phyloP scores from a whole-genome alignment of 495 filamentous ascomycete genomes.

The Aspergillus avenaceus region DNA sequence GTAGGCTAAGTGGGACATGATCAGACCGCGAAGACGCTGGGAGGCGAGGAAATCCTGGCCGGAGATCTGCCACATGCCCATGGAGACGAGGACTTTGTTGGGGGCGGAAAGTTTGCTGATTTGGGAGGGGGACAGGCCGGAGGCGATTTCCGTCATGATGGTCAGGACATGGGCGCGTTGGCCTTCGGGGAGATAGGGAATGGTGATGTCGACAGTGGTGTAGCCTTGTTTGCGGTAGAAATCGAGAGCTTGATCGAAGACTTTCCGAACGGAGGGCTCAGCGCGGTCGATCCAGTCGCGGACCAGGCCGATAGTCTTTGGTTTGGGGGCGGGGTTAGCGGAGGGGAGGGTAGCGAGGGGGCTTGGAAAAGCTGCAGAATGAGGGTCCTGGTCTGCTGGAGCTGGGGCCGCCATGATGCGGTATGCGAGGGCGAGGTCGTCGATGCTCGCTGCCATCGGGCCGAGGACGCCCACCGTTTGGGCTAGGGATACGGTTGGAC shows the following conservation, averaged over 20 bases:
- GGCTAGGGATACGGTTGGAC: slow-evolving; percentile 57
- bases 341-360: slow-evolving; percentile 28
- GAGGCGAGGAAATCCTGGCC: slow-evolving; percentile 68
- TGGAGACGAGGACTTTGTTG: slow-evolving; percentile 68
- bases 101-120: slow-evolving; percentile 56
- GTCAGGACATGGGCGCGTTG: slow-evolving; percentile 77
- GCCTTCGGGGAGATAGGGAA: slow-evolving; percentile 71
- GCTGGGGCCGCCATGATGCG: slow-evolving; percentile 70
- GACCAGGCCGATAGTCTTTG: slow-evolving; percentile 65
- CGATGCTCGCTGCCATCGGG: slow-evolving; percentile 71
- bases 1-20: slow-evolving; percentile 79
- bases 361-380: slow-evolving; percentile 46
- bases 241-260: slow-evolving; percentile 56
- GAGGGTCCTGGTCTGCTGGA: slow-evolving; percentile 43
- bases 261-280: slow-evolving; percentile 55
- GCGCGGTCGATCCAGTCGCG: slow-evolving; percentile 71
- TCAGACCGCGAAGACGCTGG: slow-evolving; percentile 66
- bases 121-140: slow-evolving; percentile 32
- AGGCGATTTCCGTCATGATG: slow-evolving; percentile 66
- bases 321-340: slow-evolving; percentile 9
- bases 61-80: slow-evolving; percentile 57
- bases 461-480: slow-evolving; percentile 65
- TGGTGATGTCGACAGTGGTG: slow-evolving; percentile 62
- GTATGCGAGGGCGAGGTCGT: slow-evolving; percentile 81
- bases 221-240: slow-evolving; percentile 63